Percentiles rank a stretch among this genome's conserved stretches.
Evolutionary conservation across 179 eudicot species (phyloP).

Genomic region (Spergularia azorica): DNA sequence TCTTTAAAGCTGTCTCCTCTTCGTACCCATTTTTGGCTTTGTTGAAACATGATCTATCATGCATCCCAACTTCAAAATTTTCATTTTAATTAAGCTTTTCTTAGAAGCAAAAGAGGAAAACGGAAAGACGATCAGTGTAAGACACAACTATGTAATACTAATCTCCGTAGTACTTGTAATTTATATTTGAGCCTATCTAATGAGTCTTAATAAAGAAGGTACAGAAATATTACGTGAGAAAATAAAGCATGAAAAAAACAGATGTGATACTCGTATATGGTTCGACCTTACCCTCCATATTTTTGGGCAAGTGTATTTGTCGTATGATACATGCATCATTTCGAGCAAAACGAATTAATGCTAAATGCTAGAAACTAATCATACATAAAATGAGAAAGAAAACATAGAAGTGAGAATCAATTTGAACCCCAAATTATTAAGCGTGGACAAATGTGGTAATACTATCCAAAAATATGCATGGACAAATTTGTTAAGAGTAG

Average conservation of each 20-base stretch:
- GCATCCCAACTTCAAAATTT: background rate
- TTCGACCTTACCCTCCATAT: background rate
- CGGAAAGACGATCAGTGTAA: too few species aligned
- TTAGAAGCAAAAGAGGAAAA: too few species aligned
- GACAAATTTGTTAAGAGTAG: background rate
- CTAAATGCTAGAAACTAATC: background rate
- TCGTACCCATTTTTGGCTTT: constrained; percentile 19
- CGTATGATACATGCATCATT: background rate
- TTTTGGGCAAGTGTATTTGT: background rate
- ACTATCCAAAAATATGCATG: background rate
- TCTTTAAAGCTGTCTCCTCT: constrained; percentile 11
- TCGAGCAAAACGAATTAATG: background rate
- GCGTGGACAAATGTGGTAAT: background rate
- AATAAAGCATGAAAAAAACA: background rate
- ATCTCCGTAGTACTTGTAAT: too few species aligned
- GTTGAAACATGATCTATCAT: constrained; percentile 10
- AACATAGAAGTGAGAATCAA: too few species aligned
- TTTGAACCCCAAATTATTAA: too few species aligned
- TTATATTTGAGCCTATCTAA: too few species aligned
- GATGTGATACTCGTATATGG: too few species aligned
- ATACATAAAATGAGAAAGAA: too few species aligned
- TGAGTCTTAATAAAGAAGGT: too few species aligned
- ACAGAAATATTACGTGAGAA: too few species aligned
- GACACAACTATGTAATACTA: too few species aligned
- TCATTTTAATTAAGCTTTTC: too few species aligned